phyloP scores from a whole-genome alignment of 2,329 filamentous ascomycete species.

The Cladophialophora yegresii region DNA sequence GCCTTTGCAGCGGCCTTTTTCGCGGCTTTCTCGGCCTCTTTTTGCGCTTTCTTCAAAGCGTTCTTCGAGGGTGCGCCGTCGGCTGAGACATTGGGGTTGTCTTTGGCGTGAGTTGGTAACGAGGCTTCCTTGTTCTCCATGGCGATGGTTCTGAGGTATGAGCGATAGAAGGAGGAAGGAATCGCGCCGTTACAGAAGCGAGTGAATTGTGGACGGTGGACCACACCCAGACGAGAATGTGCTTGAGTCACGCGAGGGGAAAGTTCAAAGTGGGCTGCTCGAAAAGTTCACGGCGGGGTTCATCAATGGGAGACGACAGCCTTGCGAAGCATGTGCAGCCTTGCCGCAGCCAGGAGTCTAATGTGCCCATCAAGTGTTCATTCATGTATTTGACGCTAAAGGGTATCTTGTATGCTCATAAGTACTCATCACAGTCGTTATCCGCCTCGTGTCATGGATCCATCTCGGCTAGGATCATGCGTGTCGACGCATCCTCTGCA shows the following conservation, averaged over 20 bases:
- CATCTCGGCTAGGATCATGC: constrained; percentile 20
- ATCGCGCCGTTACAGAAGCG: background rate
- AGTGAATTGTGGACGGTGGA: constrained; percentile 4
- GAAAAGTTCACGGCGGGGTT: constrained; percentile 2
- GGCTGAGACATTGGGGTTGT: constrained; percentile 32
- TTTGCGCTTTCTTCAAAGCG: constrained; percentile 81
- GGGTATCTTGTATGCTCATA: constrained; percentile 8
- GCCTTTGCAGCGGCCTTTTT: constrained; percentile 61
- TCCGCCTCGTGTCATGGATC: background rate
- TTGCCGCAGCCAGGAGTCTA: background rate
- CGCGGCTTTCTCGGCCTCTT: constrained; percentile 83
- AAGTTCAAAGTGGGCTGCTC: constrained; percentile 16
- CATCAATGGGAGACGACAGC: constrained; percentile 4
- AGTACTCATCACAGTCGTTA: background rate
- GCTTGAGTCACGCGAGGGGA: constrained; percentile 17
- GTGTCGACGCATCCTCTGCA: constrained; percentile 55
- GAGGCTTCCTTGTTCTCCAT: constrained; percentile 25
- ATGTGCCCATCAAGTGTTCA: background rate
- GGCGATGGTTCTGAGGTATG: background rate
- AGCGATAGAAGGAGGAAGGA: background rate
- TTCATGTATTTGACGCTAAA: background rate
- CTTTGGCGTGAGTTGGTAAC: constrained; percentile 33
- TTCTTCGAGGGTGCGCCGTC: constrained; percentile 66
- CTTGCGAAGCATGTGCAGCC: constrained; percentile 1
- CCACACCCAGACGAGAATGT: too few species aligned